phyloP scores from a whole-genome alignment of 306 rosid species.

The Senna siamea region DNA sequence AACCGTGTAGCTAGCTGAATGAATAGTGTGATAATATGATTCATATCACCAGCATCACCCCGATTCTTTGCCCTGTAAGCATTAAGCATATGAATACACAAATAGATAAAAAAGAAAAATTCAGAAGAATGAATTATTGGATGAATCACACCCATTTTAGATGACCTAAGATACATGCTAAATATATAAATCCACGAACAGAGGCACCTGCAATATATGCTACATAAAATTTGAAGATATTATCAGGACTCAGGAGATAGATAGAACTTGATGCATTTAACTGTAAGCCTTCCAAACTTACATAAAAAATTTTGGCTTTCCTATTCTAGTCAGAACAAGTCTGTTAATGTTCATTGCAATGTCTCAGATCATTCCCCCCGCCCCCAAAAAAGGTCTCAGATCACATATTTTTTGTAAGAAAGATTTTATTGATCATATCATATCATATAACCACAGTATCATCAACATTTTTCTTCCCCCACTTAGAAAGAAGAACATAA shows the following conservation, averaged over 20 bases:
- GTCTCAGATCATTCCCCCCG: neutral
- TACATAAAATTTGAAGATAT: slow-evolving; percentile 15
- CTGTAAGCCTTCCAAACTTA: too few species aligned
- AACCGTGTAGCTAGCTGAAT: slow-evolving; percentile 77
- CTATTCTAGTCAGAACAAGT: slow-evolving; percentile 17
- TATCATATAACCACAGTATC: slow-evolving; percentile 15
- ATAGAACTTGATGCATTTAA: slow-evolving; percentile 24
- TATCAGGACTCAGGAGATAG: slow-evolving; percentile 23
- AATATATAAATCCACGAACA: slow-evolving; percentile 29
- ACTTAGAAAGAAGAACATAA: slow-evolving; percentile 14
- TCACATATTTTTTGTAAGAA: too few species aligned
- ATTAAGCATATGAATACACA: slow-evolving; percentile 30
- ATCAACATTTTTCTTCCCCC: slow-evolving; percentile 1
- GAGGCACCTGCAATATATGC: slow-evolving; percentile 29
- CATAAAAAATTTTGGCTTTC: slow-evolving; percentile 5
- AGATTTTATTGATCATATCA: neutral
- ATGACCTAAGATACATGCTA: slow-evolving; percentile 20
- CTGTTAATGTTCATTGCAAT: slow-evolving; percentile 19
- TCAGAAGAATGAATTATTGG: neutral
- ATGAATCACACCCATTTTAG: slow-evolving; percentile 32
- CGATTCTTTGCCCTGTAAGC: slow-evolving; percentile 75
- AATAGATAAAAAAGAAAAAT: neutral
- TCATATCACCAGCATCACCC: slow-evolving; percentile 78
- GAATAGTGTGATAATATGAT: slow-evolving; percentile 67
- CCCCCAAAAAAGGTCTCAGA: too few species aligned